Conservation (phyloP, 106 monocot species). For the Acorus gramineus region DNA sequence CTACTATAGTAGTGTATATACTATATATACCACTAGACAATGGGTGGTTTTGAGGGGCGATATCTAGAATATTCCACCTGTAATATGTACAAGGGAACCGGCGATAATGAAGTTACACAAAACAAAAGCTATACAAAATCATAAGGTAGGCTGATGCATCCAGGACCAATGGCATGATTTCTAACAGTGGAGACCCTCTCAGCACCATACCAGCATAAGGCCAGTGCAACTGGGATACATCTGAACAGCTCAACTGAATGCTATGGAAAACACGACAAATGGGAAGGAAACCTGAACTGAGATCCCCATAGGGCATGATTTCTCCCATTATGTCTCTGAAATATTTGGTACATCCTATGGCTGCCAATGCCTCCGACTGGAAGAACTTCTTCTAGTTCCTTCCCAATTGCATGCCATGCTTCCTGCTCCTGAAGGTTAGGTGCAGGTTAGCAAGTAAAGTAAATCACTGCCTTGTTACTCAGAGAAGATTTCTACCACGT, state of each 20-base stretch:
- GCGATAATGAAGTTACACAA: too few relatives aligned
- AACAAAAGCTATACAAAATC: too few relatives aligned
- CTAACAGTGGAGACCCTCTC: background rate
- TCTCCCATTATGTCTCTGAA: background rate
- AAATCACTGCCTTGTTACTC: background rate
- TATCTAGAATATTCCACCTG: too few relatives aligned
- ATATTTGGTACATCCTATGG: background rate
- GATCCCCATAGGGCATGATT: background rate
- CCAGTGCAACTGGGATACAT: constrained; percentile 8
- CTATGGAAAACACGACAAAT: background rate
- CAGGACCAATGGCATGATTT: too few relatives aligned
- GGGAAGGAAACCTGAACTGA: background rate
- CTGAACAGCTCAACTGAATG: background rate
- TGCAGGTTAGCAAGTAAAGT: background rate
- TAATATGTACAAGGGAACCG: too few relatives aligned
- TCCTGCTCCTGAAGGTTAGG: constrained; percentile 11
- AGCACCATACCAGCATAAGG: background rate
- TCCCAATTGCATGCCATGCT: background rate
- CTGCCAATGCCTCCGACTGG: background rate
- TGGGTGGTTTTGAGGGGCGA: too few relatives aligned
- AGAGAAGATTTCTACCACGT: too few relatives aligned
- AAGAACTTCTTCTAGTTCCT: background rate
- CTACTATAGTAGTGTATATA: too few relatives aligned
- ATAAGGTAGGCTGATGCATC: too few relatives aligned
- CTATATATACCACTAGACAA: too few relatives aligned